Evolutionary conservation across 345 rosid species (phyloP), one percentile per base, ranked within the genome.

Genomic region (Citrus reticulata): DNA sequence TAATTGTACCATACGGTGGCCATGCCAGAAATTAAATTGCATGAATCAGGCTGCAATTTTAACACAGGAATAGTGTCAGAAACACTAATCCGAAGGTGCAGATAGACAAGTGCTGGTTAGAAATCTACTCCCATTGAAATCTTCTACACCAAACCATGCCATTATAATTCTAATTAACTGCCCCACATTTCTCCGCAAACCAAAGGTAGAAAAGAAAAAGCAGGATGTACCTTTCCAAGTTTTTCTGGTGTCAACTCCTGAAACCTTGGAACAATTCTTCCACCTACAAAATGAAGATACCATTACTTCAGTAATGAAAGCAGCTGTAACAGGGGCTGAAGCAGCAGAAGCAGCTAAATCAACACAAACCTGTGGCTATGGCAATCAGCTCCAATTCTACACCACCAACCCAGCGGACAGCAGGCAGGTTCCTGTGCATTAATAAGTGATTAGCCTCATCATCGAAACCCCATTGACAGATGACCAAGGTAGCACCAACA

Each of bases 381-480:
- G 99, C 99, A 74, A 96, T 96, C 65, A 94, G 95, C 85, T 96
- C 99, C 83, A 96, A 82, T 84, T 96, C 99, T 68, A 96, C 99
- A 79, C 99, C 98, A 76, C 99, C 99, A 40, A 96, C 99, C 99
- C 99, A 96, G 78, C 99, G 91, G 39, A 96, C 98, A 58, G 99
- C 99, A 80, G 99, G 99, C 82, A 96, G 85, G 81, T 94, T 87
- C 86, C 99, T 84, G 86, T 96, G 93, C 98, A 94, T 91, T 80
- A 96, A 80, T 49, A 96, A 83, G 89, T 96, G 99, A 81, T 96
- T 96, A 78, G 99, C 99, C 83, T 96, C 99, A 78, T 96, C 99
- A 81, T 96, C 99, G 30, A 96, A 96, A 46, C 98, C 99, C 99
- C 99, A 96, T 61, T 96, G 99, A 82, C 99, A 96, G 85, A 96